Percentiles rank a stretch among this genome's conserved stretches.
These are phyloP conservation scores for Cicer pinnatifidum DNA, from an alignment of 306 rosid species.

Conservation along the genomic window DNA sequence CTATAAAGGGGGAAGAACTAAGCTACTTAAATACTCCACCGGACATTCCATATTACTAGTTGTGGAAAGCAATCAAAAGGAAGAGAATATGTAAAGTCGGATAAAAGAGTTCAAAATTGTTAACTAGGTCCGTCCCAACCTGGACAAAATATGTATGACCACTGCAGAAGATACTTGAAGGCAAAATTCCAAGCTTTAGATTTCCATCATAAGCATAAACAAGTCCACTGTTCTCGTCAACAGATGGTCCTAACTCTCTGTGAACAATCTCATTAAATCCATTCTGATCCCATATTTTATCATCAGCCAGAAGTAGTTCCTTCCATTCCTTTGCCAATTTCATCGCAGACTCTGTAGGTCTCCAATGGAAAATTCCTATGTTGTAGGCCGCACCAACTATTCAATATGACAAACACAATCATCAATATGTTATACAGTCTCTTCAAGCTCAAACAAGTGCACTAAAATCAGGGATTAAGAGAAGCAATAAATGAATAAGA, in stretches of 20 bases:
- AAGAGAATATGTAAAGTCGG: conserved; percentile 15
- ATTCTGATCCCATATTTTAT: conserved; percentile 92
- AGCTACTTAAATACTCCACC: neutral
- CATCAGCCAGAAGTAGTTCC: conserved; percentile 77
- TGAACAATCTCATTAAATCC: conserved; percentile 80
- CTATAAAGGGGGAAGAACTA: neutral
- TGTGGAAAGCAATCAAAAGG: conserved; percentile 29
- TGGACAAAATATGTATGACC: conserved; percentile 99
- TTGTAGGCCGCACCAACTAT: conserved; percentile 86
- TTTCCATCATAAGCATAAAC: conserved; percentile 89
- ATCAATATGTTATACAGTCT: neutral
- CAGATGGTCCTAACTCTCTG: conserved; percentile 76
- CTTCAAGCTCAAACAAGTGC: neutral
- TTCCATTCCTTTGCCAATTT: conserved; percentile 91
- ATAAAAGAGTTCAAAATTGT: conserved; percentile 8
- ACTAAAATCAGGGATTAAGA: conserved; percentile 5
- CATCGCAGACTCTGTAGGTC: conserved; percentile 82
- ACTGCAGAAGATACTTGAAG: conserved; percentile 89
- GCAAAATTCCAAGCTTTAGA: conserved; percentile 87
- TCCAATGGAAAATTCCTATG: conserved; percentile 95
- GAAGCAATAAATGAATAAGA: neutral
- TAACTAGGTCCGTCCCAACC: conserved; percentile 65
- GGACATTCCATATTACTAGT: neutral
- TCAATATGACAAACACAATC: conserved; percentile 30
- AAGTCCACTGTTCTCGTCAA: conserved; percentile 76